Conservation (phyloP, 495 filamentous ascomycete species). For the Annulohypoxylon nitens region DNA sequence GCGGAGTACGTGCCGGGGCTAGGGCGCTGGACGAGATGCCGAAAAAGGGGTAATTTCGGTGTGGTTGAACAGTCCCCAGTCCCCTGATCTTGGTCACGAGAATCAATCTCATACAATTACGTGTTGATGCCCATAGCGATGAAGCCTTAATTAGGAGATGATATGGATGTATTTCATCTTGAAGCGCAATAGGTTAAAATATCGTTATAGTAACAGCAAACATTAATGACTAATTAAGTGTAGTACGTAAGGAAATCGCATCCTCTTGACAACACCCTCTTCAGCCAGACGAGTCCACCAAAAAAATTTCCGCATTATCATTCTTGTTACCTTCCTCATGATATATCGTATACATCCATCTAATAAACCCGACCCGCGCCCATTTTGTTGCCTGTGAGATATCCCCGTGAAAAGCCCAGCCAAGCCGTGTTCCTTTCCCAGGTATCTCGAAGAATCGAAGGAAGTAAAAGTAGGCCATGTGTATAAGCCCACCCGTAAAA, state of each 20-base stretch:
- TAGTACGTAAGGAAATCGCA: not conserved
- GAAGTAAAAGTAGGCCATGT: slow-evolving; percentile 19
- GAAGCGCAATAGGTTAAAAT: not conserved
- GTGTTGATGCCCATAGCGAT: not conserved
- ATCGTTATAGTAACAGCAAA: not conserved
- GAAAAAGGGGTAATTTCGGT: slow-evolving; percentile 10
- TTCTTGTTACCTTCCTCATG: slow-evolving; percentile 42
- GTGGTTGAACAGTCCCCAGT: not conserved
- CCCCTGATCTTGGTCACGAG: not conserved
- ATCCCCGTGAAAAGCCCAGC: slow-evolving; percentile 28
- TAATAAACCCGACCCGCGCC: slow-evolving; percentile 27
- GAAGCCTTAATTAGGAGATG: not conserved
- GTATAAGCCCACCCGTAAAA: slow-evolving; percentile 30
- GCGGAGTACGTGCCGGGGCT: not conserved
- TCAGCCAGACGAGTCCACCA: slow-evolving; percentile 7
- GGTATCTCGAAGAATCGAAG: slow-evolving; percentile 43
- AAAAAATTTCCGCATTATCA: slow-evolving; percentile 33
- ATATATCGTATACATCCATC: slow-evolving; percentile 43
- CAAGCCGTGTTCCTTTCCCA: slow-evolving; percentile 27
- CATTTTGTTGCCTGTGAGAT: slow-evolving; percentile 47
- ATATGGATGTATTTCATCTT: not conserved
- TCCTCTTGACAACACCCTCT: not conserved
- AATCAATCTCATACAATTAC: not conserved
- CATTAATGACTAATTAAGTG: not conserved
- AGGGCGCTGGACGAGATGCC: not conserved